phyloP scores from a whole-genome alignment of 176 grass and related monocot genomes.

The Cenchrus purpureus region DNA sequence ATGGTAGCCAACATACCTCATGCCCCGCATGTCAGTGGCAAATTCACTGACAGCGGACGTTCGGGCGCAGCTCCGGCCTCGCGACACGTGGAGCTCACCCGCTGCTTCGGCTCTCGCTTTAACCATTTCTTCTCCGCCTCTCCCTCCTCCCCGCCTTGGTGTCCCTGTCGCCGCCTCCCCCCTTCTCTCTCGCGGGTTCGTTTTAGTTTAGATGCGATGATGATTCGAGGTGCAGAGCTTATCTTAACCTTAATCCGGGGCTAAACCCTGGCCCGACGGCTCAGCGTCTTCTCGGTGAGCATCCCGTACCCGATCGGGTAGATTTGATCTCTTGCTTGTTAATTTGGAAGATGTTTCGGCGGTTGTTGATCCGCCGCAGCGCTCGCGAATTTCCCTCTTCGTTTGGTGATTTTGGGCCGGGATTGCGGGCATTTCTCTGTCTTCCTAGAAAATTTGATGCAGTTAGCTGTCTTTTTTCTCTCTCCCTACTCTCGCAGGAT shows the following conservation, averaged over 20 bases:
- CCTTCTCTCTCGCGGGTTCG: conserved; percentile 11
- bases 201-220: conserved; percentile 18
- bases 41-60: fast-evolving
- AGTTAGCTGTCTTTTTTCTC: not conserved
- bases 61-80: no score
- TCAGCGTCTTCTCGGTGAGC: not conserved
- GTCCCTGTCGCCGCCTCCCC: conserved; percentile 1
- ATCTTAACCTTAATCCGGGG: conserved; percentile 5
- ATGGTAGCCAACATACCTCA: fast-evolving
- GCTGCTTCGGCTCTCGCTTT: conserved; percentile 31
- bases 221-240: not conserved
- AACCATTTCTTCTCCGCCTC: no score
- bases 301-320: conserved; percentile 31
- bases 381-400: not conserved
- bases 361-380: not conserved
- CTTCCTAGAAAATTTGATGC: not conserved
- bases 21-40: not conserved
- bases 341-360: not conserved
- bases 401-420: not conserved
- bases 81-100: conserved; percentile 43
- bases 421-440: conserved; percentile 3
- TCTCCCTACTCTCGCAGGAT: not conserved
- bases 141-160: not conserved
- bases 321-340: not conserved
- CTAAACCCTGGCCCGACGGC: not conserved